Evolutionary conservation across 805 yeast genomes (phyloP).

Genomic region (Kuraishia cidri): DNA sequence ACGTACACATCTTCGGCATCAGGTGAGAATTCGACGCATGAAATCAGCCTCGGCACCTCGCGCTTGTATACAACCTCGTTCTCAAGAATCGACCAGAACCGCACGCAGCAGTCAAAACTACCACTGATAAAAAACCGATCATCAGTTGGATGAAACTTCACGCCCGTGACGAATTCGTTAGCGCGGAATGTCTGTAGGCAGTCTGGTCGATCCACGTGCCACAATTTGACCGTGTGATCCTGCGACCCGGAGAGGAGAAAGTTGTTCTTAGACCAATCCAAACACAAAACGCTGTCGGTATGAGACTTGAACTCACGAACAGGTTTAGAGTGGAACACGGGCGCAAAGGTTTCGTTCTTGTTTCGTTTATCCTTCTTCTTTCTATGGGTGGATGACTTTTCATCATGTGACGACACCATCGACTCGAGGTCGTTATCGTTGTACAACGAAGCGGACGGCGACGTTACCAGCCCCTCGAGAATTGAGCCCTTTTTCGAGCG

Average conservation of each 20-base stretch:
- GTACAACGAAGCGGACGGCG: neutral
- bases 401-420: neutral
- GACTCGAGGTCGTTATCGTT: neutral
- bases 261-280: constrained; percentile 86
- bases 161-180: constrained; percentile 76
- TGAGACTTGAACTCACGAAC: constrained; percentile 57
- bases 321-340: constrained; percentile 71
- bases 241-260: constrained; percentile 74
- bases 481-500: constrained; percentile 4
- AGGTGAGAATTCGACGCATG: constrained; percentile 70
- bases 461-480: neutral
- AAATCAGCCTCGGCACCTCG: constrained; percentile 58
- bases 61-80: constrained; percentile 49
- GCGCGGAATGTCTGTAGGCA: constrained; percentile 61
- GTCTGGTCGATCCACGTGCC: constrained; percentile 69
- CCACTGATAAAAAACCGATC: constrained; percentile 83
- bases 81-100: constrained; percentile 85
- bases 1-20: constrained; percentile 49
- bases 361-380: too few relatives aligned
- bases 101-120: constrained; percentile 62
- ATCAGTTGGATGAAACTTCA: constrained; percentile 75
- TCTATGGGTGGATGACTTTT: neutral
- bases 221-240: constrained; percentile 75
- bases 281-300: constrained; percentile 54
- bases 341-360: constrained; percentile 41